These are phyloP conservation scores for Gloeostereum incarnatum DNA, from an alignment of 768 basidiomycete genomes.

Conservation along the genomic window DNA sequence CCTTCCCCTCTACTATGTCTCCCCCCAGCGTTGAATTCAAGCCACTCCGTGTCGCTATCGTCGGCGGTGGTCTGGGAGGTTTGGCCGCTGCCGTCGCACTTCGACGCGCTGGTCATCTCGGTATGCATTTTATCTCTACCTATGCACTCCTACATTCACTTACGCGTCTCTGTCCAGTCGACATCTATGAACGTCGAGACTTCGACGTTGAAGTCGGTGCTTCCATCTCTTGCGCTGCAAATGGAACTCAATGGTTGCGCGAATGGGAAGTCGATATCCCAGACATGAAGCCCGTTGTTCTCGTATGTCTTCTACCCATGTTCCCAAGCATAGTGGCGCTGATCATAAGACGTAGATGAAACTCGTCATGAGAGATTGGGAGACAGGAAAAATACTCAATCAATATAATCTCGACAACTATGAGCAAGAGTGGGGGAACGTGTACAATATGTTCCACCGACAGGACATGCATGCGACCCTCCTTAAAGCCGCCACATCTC, in stretches of 20 bases:
- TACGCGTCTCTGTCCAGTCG: slow-evolving; percentile 9
- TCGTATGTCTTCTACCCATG: slow-evolving; percentile 2
- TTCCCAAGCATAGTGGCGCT: background rate
- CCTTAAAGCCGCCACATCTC: slow-evolving; percentile 15
- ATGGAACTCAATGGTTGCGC: slow-evolving; percentile 22
- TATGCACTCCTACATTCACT: background rate
- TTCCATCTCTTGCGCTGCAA: slow-evolving; percentile 22
- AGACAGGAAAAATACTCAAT: slow-evolving; percentile 19
- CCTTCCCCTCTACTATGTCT: background rate
- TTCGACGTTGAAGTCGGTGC: slow-evolving; percentile 23
- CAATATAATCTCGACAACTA: slow-evolving; percentile 20
- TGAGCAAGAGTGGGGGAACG: slow-evolving; percentile 14
- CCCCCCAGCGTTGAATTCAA: slow-evolving; percentile 6
- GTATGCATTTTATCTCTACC: background rate
- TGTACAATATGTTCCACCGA: slow-evolving; percentile 19
- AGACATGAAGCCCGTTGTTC: slow-evolving; percentile 18
- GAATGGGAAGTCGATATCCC: slow-evolving; percentile 23
- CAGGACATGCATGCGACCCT: slow-evolving; percentile 22
- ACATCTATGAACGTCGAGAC: slow-evolving; percentile 18
- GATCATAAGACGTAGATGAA: slow-evolving; percentile 12
- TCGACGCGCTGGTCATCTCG: slow-evolving; percentile 15
- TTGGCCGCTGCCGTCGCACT: slow-evolving; percentile 15
- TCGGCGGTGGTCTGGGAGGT: slow-evolving; percentile 16
- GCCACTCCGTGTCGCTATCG: slow-evolving; percentile 11
- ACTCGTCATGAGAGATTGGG: slow-evolving; percentile 24